These are phyloP conservation scores for Mycena vitilis DNA, from an alignment of 768 basidiomycete genomes.

Conservation along the genomic window DNA sequence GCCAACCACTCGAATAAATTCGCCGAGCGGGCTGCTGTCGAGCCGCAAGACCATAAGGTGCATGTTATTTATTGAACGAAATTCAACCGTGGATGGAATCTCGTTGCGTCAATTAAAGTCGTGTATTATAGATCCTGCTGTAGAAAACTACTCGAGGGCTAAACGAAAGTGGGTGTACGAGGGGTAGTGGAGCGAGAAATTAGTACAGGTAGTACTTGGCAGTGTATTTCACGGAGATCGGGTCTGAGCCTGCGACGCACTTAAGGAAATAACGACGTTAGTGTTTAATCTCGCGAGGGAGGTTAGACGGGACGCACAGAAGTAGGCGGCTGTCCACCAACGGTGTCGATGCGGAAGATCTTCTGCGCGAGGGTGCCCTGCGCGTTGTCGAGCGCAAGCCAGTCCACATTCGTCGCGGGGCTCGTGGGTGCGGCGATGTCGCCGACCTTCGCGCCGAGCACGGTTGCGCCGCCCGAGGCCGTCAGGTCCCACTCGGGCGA, in stretches of 20 bases:
- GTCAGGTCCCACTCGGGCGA: constrained; percentile 52
- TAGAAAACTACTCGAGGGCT: no score
- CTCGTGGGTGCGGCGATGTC: constrained; percentile 43
- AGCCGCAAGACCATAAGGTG: no score
- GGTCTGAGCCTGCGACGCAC: constrained; percentile 20
- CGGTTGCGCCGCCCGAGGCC: constrained; percentile 29
- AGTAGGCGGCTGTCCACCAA: constrained; percentile 47
- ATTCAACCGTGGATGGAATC: no score
- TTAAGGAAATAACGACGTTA: background rate
- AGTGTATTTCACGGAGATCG: constrained; percentile 23
- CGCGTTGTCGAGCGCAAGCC: constrained; percentile 49
- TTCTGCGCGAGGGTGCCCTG: constrained; percentile 49
- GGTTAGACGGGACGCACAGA: background rate
- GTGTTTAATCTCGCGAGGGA: background rate
- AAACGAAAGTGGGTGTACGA: no score
- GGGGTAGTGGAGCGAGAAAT: background rate
- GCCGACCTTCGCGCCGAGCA: constrained; percentile 38
- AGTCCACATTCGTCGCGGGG: constrained; percentile 48
- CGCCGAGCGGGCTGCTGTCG: no score
- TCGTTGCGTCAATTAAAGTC: no score
- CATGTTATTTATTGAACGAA: no score
- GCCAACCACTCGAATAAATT: no score
- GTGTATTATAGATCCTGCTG: no score
- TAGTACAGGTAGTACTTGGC: constrained; percentile 27
- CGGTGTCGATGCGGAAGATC: constrained; percentile 36